Evolutionary conservation across 495 filamentous ascomycete species (phyloP).

Genomic region (Xylaria scruposa): DNA sequence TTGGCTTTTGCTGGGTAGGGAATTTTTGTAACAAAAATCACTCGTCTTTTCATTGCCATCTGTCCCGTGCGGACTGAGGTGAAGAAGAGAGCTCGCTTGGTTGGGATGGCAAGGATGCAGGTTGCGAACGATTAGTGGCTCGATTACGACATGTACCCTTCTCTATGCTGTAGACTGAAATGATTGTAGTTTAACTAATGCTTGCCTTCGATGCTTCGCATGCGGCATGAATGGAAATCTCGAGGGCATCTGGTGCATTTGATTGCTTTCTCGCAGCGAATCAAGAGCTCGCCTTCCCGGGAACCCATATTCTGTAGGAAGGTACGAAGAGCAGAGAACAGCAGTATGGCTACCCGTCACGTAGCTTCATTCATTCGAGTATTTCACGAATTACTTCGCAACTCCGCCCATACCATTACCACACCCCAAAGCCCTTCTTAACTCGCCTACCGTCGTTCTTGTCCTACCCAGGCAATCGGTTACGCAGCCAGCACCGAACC

Average conservation of each 20-base stretch:
- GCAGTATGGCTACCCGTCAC: too few species aligned
- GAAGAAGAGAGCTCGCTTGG: conserved; percentile 26
- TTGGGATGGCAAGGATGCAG: background rate
- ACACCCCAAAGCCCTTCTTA: too few species aligned
- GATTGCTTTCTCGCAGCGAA: too few species aligned
- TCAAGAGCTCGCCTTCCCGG: too few species aligned
- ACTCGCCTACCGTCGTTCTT: too few species aligned
- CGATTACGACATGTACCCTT: background rate
- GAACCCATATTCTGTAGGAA: background rate
- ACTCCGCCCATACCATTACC: too few species aligned
- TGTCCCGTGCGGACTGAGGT: conserved; percentile 30
- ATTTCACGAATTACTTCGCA: too few species aligned
- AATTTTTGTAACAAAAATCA: conserved; percentile 50
- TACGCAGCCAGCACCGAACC: too few species aligned
- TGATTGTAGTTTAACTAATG: background rate
- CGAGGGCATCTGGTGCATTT: background rate
- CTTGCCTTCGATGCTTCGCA: background rate
- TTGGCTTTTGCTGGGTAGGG: conserved; percentile 48
- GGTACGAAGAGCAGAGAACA: background rate
- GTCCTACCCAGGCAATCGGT: too few species aligned
- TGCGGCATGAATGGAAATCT: background rate
- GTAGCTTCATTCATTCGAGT: too few species aligned
- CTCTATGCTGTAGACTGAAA: background rate
- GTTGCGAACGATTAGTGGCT: background rate
- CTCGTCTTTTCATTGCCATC: conserved; percentile 36